Conservation (phyloP, 306 rosid species). For the Cucumis melo region DNA sequence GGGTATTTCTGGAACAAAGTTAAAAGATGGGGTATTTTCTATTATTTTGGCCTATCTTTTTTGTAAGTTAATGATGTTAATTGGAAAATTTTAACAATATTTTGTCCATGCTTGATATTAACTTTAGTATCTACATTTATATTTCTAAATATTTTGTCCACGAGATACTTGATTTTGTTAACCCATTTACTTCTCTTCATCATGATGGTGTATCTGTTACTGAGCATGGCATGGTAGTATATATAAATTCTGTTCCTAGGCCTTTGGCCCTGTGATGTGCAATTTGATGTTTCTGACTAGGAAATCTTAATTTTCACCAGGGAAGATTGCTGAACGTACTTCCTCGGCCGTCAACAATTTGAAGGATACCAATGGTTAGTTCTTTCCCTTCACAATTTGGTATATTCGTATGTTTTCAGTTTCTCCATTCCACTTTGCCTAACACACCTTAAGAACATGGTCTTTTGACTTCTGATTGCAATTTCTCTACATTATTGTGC, state of each 20-base stretch:
- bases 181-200: not conserved
- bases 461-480: constrained; percentile 11
- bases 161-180: not conserved
- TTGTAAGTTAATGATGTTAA: not conserved
- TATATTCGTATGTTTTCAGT: not conserved
- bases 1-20: no score
- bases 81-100: no score
- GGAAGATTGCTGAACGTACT: constrained; percentile 28
- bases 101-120: not conserved
- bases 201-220: not conserved
- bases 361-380: constrained; percentile 19
- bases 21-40: no score
- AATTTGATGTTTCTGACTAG: not conserved
- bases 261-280: not conserved
- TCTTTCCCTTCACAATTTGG: not conserved
- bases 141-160: not conserved
- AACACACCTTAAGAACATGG: not conserved
- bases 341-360: constrained; percentile 17
- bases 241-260: not conserved
- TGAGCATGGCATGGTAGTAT: not conserved
- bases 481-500: not conserved
- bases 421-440: not conserved
- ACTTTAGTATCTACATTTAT: no score
- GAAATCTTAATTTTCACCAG: constrained; percentile 16
- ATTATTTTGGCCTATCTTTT: not conserved